These are phyloP conservation scores for Boletus subcaerulescens DNA, from an alignment of 768 basidiomycete genomes.

Conservation along the genomic window DNA sequence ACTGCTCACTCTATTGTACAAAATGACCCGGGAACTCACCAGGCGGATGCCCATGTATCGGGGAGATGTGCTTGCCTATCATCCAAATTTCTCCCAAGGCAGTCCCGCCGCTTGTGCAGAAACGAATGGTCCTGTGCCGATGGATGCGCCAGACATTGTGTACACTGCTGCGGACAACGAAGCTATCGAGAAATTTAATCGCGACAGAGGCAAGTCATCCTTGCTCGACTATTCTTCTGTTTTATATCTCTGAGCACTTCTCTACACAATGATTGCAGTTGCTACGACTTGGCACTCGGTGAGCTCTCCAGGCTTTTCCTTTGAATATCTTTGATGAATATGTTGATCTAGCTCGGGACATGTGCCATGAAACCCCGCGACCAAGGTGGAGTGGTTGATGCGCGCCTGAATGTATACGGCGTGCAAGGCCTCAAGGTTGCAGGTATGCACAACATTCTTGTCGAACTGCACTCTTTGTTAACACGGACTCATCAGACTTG, in stretches of 20 bases:
- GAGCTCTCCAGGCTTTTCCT: neutral
- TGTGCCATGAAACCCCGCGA: neutral
- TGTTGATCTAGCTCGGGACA: neutral
- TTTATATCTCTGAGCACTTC: neutral
- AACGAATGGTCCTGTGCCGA: slow-evolving; percentile 16
- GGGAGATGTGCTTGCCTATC: slow-evolving; percentile 10
- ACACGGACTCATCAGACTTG: neutral
- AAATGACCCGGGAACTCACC: slow-evolving; percentile 48
- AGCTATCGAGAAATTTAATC: slow-evolving; percentile 16
- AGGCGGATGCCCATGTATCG: slow-evolving; percentile 46
- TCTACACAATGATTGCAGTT: neutral
- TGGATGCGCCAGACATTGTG: slow-evolving; percentile 29
- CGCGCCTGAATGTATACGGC: neutral
- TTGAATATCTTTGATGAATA: neutral
- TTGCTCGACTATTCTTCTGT: neutral
- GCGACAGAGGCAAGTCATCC: neutral
- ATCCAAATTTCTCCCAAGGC: slow-evolving; percentile 29
- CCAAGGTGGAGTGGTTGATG: neutral
- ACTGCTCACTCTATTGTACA: slow-evolving; percentile 40
- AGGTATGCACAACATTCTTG: neutral
- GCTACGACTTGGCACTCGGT: neutral
- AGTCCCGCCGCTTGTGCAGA: slow-evolving; percentile 28
- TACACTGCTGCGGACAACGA: slow-evolving; percentile 36
- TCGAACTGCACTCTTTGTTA: neutral
- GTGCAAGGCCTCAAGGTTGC: neutral